Conservation (phyloP, 2,329 filamentous ascomycete species). For the Clarireedia sp. region DNA sequence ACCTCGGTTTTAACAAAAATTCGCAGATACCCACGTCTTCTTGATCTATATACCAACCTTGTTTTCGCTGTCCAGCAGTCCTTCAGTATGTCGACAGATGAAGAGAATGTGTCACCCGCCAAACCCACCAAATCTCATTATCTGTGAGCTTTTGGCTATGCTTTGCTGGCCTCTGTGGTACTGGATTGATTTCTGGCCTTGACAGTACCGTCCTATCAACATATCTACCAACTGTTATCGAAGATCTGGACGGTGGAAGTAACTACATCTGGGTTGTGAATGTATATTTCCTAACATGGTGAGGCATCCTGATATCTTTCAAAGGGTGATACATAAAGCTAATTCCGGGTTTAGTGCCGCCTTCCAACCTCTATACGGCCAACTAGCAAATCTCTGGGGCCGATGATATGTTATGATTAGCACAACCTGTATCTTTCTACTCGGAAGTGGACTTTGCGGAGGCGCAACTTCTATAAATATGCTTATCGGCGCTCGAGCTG, state of each 20-base stretch:
- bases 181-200: background rate
- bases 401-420: conserved; percentile 36
- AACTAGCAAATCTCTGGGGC: conserved; percentile 45
- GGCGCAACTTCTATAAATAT: conserved; percentile 35
- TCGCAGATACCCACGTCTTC: too few species aligned
- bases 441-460: conserved; percentile 47
- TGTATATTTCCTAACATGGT: conserved; percentile 1
- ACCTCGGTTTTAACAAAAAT: too few species aligned
- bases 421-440: conserved; percentile 38
- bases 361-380: conserved; percentile 30
- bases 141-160: too few species aligned
- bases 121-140: too few species aligned
- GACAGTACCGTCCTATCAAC: background rate
- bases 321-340: too few species aligned
- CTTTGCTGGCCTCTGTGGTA: background rate
- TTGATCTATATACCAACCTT: too few species aligned
- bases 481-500: conserved; percentile 41
- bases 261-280: conserved; percentile 11
- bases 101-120: too few species aligned
- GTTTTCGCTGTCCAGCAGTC: too few species aligned
- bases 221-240: background rate
- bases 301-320: too few species aligned
- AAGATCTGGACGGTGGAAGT: background rate
- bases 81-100: too few species aligned
- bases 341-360: too few species aligned